Conservation (phyloP, 2,329 filamentous ascomycete genomes). For the Hypoxylon sp. region DNA sequence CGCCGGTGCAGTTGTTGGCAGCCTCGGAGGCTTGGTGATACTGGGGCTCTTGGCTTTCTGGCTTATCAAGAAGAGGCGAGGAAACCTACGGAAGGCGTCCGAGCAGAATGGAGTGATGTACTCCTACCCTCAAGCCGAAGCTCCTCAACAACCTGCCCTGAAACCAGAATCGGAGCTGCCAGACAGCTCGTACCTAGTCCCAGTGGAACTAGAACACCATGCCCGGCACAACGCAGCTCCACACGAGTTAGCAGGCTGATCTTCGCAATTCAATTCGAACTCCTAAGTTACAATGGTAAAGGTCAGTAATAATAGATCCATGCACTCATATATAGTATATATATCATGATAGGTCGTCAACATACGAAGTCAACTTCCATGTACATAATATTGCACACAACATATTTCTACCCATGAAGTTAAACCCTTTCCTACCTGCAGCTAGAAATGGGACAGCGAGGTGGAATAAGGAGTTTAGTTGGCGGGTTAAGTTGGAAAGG, state of each 20-base stretch:
- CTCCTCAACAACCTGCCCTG: background rate
- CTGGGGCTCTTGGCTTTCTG: background rate
- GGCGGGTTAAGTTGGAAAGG: background rate
- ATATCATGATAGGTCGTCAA: background rate
- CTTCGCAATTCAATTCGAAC: background rate
- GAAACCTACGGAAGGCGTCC: background rate
- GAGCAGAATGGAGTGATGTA: background rate
- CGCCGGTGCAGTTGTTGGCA: conserved; percentile 6
- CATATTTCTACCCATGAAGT: background rate
- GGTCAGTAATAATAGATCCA: background rate
- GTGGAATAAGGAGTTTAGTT: background rate
- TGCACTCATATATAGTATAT: background rate
- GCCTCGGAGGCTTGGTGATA: background rate
- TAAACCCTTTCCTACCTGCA: background rate
- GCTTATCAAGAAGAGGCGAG: background rate
- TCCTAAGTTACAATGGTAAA: background rate
- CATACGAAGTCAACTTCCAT: background rate
- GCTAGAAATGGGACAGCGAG: background rate
- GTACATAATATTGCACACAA: background rate
- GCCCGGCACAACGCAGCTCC: background rate
- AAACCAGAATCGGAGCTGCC: background rate
- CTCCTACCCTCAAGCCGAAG: background rate
- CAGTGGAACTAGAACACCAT: conserved; percentile 6
- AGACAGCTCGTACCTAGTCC: background rate
- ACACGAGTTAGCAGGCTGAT: conserved; percentile 1